A percentile compares a stretch with the other conserved stretches of the same genome.
Evolutionary conservation across 2,329 filamentous ascomycete species (phyloP).

Genomic region (Immersiporthe knoxdaviesiana): DNA sequence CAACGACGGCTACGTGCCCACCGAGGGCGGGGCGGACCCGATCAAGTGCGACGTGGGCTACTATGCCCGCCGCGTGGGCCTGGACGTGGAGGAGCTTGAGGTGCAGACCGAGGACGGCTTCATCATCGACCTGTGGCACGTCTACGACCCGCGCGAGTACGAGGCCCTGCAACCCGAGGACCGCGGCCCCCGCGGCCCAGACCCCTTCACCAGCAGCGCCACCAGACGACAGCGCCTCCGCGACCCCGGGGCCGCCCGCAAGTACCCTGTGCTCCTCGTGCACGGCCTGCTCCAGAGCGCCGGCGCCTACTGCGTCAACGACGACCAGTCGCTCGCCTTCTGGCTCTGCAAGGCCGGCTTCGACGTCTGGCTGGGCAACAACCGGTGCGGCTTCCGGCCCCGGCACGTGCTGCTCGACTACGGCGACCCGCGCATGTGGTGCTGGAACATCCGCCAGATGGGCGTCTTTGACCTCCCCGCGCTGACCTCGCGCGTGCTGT

Average conservation of each 20-base stretch:
- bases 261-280: constrained; percentile 84
- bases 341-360: constrained; percentile 90
- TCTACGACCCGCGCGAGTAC: constrained; percentile 82
- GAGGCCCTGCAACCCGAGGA: constrained; percentile 52
- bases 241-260: constrained; percentile 50
- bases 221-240: constrained; percentile 35
- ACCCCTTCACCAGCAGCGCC: constrained; percentile 57
- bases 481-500: constrained; percentile 76
- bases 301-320: constrained; percentile 87
- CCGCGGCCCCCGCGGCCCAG: constrained; percentile 59
- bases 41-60: constrained; percentile 80
- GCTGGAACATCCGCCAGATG: constrained; percentile 95
- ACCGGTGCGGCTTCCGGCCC: constrained; percentile 83
- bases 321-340: constrained; percentile 88
- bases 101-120: constrained; percentile 96
- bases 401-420: constrained; percentile 72
- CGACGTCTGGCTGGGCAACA: constrained; percentile 95
- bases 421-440: constrained; percentile 89
- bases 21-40: constrained; percentile 79
- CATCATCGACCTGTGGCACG: constrained; percentile 84
- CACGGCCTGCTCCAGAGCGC: constrained; percentile 87
- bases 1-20: constrained; percentile 66
- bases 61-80: constrained; percentile 83
- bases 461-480: constrained; percentile 86
- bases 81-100: constrained; percentile 80